phyloP scores from a whole-genome alignment of 1,139 yeast genomes.

The Saccharomyces pastorianus region DNA sequence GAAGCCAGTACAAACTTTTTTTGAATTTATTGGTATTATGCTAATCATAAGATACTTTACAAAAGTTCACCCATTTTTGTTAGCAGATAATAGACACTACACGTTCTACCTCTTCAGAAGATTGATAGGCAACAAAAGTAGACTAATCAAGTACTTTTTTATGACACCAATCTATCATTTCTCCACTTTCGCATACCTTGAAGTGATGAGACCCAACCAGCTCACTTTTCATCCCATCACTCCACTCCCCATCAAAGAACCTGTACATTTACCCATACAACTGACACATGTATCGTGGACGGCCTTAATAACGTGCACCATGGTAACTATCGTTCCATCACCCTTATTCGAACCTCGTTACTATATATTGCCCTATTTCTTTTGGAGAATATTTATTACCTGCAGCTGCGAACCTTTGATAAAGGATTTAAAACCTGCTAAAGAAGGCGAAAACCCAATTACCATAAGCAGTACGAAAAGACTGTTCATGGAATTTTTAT shows the following conservation, averaged over 20 bases:
- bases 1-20: constrained; percentile 24
- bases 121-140: constrained; percentile 43
- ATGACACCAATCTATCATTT: constrained; percentile 70
- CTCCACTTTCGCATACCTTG: constrained; percentile 43
- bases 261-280: constrained; percentile 33
- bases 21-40: constrained; percentile 38
- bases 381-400: constrained; percentile 57
- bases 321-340: constrained; percentile 67
- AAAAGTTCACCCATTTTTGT: constrained; percentile 75
- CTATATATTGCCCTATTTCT: constrained; percentile 68
- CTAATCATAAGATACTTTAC: constrained; percentile 52
- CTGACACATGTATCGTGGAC: constrained; percentile 37
- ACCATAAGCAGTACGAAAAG: constrained; percentile 32
- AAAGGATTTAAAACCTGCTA: constrained; percentile 13
- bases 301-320: constrained; percentile 45
- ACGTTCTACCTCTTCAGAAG: constrained; percentile 77
- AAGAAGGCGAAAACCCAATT: constrained; percentile 14
- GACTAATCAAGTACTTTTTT: constrained; percentile 26
- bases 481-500: constrained; percentile 47
- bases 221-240: constrained; percentile 30
- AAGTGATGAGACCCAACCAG: constrained; percentile 32
- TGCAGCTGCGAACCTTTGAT: constrained; percentile 37
- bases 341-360: constrained; percentile 93
- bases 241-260: constrained; percentile 32
- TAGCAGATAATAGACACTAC: constrained; percentile 92